Conservation (phyloP, 306 rosid species). For the Corylus heterophylla region DNA sequence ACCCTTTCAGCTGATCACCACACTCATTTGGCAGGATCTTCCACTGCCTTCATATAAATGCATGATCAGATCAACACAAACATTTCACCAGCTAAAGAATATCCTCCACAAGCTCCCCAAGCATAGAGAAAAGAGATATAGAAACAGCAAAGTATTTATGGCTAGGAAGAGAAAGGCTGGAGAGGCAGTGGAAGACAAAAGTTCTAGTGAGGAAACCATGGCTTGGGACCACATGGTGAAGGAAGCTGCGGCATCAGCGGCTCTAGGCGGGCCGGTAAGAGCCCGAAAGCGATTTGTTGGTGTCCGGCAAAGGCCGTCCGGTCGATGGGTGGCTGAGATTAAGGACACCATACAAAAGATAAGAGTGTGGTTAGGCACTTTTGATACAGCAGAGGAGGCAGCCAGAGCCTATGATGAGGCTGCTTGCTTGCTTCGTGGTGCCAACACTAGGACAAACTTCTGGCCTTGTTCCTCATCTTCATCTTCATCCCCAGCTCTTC, state of each 20-base stretch:
- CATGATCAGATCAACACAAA: conserved; percentile 24
- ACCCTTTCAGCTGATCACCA: conserved; percentile 42
- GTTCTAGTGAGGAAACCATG: conserved; percentile 43
- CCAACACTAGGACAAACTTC: conserved; percentile 88
- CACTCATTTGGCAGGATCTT: conserved; percentile 33
- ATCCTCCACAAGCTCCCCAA: conserved; percentile 4
- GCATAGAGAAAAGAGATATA: not conserved
- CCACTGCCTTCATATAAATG: conserved; percentile 31
- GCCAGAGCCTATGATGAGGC: conserved; percentile 98
- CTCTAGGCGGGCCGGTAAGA: conserved; percentile 59
- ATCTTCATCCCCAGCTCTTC: conserved; percentile 66
- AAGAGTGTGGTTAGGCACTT: conserved; percentile 98
- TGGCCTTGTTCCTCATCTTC: conserved; percentile 80
- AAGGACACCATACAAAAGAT: conserved; percentile 93
- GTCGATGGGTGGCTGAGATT: conserved; percentile 97
- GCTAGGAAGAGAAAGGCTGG: conserved; percentile 76
- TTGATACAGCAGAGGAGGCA: conserved; percentile 96
- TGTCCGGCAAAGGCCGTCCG: conserved; percentile 91
- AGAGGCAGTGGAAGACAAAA: conserved; percentile 50
- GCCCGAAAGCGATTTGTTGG: conserved; percentile 77
- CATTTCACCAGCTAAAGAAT: conserved; percentile 5
- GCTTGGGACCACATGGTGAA: conserved; percentile 82
- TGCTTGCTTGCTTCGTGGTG: conserved; percentile 89
- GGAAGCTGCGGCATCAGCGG: conserved; percentile 59
- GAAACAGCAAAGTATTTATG: conserved; percentile 31